Conservation (phyloP, 1,139 yeast genomes). For the Geotrichum cucujoidarum region DNA sequence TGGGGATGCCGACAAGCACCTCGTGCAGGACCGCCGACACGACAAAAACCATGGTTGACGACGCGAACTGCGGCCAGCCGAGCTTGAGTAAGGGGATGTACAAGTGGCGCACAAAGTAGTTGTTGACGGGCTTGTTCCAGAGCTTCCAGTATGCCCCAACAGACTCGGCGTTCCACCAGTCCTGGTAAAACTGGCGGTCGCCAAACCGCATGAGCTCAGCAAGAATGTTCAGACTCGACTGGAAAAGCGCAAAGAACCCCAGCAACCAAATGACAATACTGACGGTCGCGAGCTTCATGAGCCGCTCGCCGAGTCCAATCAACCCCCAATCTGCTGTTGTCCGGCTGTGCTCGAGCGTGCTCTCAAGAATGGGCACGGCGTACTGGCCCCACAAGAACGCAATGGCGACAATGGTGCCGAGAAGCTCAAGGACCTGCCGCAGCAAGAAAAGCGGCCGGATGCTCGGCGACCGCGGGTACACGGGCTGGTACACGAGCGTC, state of each 20-base stretch:
- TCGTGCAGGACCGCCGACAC: conserved; percentile 44
- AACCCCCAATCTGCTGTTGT: conserved; percentile 22
- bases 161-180: conserved; percentile 72
- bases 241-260: conserved; percentile 42
- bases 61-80: conserved; percentile 32
- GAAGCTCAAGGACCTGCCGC: conserved; percentile 37
- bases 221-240: conserved; percentile 47
- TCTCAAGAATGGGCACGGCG: conserved; percentile 42
- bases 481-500: conserved; percentile 45
- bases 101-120: conserved; percentile 58
- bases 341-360: conserved; percentile 27
- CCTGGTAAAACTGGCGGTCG: conserved; percentile 66
- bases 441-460: conserved; percentile 35
- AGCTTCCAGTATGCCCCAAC: conserved; percentile 61
- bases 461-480: conserved; percentile 38
- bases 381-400: conserved; percentile 41
- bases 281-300: conserved; percentile 40
- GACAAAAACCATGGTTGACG: conserved; percentile 39
- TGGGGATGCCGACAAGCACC: conserved; percentile 45
- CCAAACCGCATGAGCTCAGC: conserved; percentile 61
- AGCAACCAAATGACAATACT: conserved; percentile 43
- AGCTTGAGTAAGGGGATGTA: conserved; percentile 42
- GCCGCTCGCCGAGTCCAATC: conserved; percentile 36
- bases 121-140: conserved; percentile 66
- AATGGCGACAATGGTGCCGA: conserved; percentile 32